Evolutionary conservation across 2,329 filamentous ascomycete species (phyloP), one percentile per base, ranked within the genome.

Genomic region (Xylaria digitata): DNA sequence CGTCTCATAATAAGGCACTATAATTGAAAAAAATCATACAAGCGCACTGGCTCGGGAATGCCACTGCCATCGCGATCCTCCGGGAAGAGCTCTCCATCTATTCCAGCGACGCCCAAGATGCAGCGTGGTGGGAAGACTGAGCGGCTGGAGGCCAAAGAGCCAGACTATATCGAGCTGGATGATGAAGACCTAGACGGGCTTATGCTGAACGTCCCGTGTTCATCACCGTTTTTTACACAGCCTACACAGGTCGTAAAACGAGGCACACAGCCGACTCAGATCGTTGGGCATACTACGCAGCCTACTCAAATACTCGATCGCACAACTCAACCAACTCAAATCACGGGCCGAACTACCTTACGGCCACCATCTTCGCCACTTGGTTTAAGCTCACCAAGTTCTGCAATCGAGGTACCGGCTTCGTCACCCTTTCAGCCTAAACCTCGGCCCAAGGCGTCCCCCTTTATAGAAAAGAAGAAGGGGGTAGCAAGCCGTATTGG

Each of bases 341-440:
- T 83, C 21, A 77, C 81, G 3, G 68, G 69, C 60, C 70, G 69
- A 53, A 68, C 72, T 21, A 85, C 83, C 2, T 77, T 83, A 37
- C 70, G 52, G 54, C 70, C n/a, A 59, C 73, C 48, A 52, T 78
- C 63, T 42, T 79, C 49, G 43, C 77, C 50, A 80, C 80, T 26
- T 82, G 68, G 64, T n/a, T 74, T 76, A 21, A 70, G 84, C 7
- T 85, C 85, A 0, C 81, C 82, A 8, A 72, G 78, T 30, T 81
- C 82, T 40, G 74, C 82, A 19, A 76, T 97, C 63, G 94, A 97
- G 78, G 94, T 97, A 2, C 90, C 91, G 34, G 92, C 93, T n/a
- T 97, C 94, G 2, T 97, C 95, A 0, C 94, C 94, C 1, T 85
- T 90, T 64, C 86, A 86, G 66, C 79, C 82, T n/a, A 77, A 80